phyloP scores from a whole-genome alignment of 306 rosid genomes.

The Neltuma alba region DNA sequence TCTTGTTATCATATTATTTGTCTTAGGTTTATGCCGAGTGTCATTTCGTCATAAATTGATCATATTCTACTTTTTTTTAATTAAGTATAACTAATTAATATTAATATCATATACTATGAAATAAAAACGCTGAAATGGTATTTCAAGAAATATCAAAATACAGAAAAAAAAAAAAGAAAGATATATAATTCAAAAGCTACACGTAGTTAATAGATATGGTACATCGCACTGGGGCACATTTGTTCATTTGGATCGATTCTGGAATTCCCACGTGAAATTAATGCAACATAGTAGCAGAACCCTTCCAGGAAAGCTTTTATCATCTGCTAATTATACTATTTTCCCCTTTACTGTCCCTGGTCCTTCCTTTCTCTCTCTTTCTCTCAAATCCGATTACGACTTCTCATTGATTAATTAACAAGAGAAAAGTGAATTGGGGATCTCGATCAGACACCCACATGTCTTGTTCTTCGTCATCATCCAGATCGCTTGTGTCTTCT shows the following conservation, averaged over 20 bases:
- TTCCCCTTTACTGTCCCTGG: not conserved
- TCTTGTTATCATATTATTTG: too few relatives aligned
- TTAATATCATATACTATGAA: too few relatives aligned
- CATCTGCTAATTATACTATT: not conserved
- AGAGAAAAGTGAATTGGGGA: not conserved
- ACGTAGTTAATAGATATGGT: not conserved
- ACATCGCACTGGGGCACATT: not conserved
- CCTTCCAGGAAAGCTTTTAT: not conserved
- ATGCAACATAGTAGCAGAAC: too few relatives aligned
- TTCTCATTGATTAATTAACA: not conserved
- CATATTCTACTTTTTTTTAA: too few relatives aligned
- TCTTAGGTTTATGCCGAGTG: too few relatives aligned
- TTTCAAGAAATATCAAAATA: too few relatives aligned
- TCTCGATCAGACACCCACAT: not conserved
- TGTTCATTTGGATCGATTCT: not conserved
- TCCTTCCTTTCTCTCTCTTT: not conserved
- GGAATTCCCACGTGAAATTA: conserved; percentile 11
- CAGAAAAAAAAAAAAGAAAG: too few relatives aligned
- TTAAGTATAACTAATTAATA: too few relatives aligned
- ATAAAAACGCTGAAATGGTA: not conserved
- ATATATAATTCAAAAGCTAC: not conserved
- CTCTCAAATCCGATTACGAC: not conserved
- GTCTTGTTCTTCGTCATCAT: conserved; percentile 23
- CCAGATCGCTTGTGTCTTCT: conserved; percentile 8
- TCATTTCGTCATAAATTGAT: too few relatives aligned